Conservation (phyloP, 2,329 filamentous ascomycete species). For the Cordyceps cateniannulata region DNA sequence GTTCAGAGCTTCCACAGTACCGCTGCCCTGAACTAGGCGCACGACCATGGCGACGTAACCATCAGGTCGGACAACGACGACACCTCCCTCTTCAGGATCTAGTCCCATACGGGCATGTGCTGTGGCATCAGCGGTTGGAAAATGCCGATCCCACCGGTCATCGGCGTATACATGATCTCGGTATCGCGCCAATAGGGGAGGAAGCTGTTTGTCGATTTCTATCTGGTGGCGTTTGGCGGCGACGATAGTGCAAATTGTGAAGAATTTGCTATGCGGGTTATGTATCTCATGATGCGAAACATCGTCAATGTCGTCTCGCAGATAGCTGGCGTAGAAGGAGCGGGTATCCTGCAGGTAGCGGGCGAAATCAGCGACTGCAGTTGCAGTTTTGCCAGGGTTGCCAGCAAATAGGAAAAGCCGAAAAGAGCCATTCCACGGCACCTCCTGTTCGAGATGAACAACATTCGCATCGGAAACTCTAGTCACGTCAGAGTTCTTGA, state of each 20-base stretch:
- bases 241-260: constrained; percentile 72
- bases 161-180: constrained; percentile 81
- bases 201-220: constrained; percentile 66
- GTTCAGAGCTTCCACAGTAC: constrained; percentile 76
- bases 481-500: constrained; percentile 75
- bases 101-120: constrained; percentile 86
- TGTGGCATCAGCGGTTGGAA: constrained; percentile 62
- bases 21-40: constrained; percentile 65
- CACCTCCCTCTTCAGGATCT: constrained; percentile 63
- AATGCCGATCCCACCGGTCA: constrained; percentile 66
- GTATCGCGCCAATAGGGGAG: constrained; percentile 66
- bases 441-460: constrained; percentile 83
- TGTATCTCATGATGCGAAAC: constrained; percentile 74
- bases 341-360: constrained; percentile 54
- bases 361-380: constrained; percentile 65
- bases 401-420: constrained; percentile 84
- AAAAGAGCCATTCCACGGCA: constrained; percentile 84
- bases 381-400: constrained; percentile 48
- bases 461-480: constrained; percentile 84
- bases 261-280: constrained; percentile 79
- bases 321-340: constrained; percentile 67
- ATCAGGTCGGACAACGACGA: constrained; percentile 80
- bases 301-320: constrained; percentile 51
- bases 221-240: constrained; percentile 60
- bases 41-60: constrained; percentile 78